Percentiles rank a stretch among this genome's conserved stretches.
Conservation (phyloP, 2,329 filamentous ascomycete genomes). For the Simplicillium aogashimaense region DNA sequence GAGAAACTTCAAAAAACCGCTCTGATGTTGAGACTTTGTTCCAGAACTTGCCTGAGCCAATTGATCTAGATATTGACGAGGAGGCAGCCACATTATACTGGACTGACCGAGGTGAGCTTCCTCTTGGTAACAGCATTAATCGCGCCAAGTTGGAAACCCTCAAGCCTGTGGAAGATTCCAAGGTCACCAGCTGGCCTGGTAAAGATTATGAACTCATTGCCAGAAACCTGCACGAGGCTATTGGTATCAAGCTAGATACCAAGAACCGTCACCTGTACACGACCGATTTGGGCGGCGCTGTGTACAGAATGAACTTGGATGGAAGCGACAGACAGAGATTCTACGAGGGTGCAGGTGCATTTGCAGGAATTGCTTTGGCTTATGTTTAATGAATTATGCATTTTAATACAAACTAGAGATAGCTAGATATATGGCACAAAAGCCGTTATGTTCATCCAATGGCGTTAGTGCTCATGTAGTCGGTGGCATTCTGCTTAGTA, state of each 20-base stretch:
- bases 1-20: slow-evolving; percentile 20
- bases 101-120: slow-evolving; percentile 51
- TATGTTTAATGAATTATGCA: slow-evolving; percentile 1
- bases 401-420: too few relatives aligned
- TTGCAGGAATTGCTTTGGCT: slow-evolving; percentile 13
- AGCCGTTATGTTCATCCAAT: too few relatives aligned
- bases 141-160: slow-evolving; percentile 11
- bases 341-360: slow-evolving; percentile 13
- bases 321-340: slow-evolving; percentile 16
- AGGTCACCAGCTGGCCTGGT: slow-evolving; percentile 2
- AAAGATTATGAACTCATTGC: slow-evolving; percentile 17
- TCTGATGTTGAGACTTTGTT: slow-evolving; percentile 32
- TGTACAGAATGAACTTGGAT: slow-evolving; percentile 24
- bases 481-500: too few relatives aligned
- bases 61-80: slow-evolving; percentile 46
- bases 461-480: too few relatives aligned
- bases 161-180: not conserved
- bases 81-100: slow-evolving; percentile 38
- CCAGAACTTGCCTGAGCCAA: slow-evolving; percentile 39
- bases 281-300: slow-evolving; percentile 27
- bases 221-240: slow-evolving; percentile 32
- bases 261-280: slow-evolving; percentile 24
- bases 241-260: slow-evolving; percentile 31
- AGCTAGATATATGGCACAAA: too few relatives aligned
- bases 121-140: slow-evolving; percentile 43